Base-by-base conservation (phyloP, 768 basidiomycete genomes). In the Tricholoma flavovirens region DNA sequence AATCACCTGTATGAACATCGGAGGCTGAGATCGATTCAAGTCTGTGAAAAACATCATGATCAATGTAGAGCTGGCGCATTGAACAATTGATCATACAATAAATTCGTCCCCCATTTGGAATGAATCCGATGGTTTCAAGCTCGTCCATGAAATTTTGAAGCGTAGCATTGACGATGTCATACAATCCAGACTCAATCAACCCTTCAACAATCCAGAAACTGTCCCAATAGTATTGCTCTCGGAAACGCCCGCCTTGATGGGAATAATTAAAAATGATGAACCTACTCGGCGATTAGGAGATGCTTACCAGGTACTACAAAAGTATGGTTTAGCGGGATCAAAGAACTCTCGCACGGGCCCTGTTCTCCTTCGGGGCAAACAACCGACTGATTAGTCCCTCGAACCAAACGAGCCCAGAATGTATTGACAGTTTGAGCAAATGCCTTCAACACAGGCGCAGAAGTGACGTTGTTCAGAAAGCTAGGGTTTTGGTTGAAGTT, bases 141-240 rank as follows among this genome's bases (percentile, higher is more conserved):
- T 96, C 87, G 64, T 98, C 94, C 93, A 97, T 94, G 66, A 98
- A 97, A 73, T 97, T 96, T 60, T 90, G 83, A 32, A 97, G 73
- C 0, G 93, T 90, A 10, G 76, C 83, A 59, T 90, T 89, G 56
- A 81, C 88, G 53, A 90, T 77, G 53, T 76, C 75, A 62, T 82
- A 86, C 11, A 97, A 77, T 60, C 88, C 81, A 1, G 90, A 92
- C 65, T 87, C 75, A 29, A 98, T 72, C n/a, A 97, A 75, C 36
- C 95, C 95, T 62, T 93, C 84, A 8, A 88, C 71, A 59, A 94
- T 93, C 90, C 91, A 94, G 72, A 83, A 93, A 61, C 87, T 89
- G 67, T 72, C 71, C 77, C 84, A 73, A 59, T 83, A 76, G 78
- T 90, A 93, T 65, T 88, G 88, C 67, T 92, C 90, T 61, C 88